Percentiles rank a stretch among this genome's conserved stretches.
phyloP scores from a whole-genome alignment of 73 alveolate genomes.

The Tetrahymena malaccensis region DNA sequence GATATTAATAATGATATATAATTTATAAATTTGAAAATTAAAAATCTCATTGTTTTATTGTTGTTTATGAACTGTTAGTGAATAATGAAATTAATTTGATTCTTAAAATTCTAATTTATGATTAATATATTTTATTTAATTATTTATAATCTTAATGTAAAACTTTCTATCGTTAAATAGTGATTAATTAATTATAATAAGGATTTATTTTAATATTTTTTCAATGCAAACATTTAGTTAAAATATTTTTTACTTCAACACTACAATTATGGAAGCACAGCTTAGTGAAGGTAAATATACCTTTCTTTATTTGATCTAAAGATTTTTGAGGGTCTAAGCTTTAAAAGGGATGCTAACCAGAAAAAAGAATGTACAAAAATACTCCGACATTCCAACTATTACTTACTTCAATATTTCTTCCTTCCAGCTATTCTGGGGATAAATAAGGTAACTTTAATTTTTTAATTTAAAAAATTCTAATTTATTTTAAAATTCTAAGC shows the following conservation, averaged over 20 bases:
- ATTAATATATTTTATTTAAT: too few species aligned
- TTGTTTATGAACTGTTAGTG: too few species aligned
- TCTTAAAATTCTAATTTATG: too few species aligned
- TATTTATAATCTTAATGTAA: too few species aligned
- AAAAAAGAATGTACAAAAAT: background rate
- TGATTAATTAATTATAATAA: too few species aligned
- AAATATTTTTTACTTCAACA: background rate
- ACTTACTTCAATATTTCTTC: background rate
- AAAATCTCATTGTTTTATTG: too few species aligned
- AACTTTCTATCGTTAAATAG: too few species aligned
- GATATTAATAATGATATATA: too few species aligned
- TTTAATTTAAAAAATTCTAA: background rate
- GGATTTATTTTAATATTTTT: too few species aligned
- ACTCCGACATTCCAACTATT: background rate
- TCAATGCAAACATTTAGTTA: too few species aligned
- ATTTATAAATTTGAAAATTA: too few species aligned
- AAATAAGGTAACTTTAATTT: background rate
- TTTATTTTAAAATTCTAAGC: background rate
- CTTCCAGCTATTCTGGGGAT: background rate
- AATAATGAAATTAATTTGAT: too few species aligned
- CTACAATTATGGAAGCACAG: background rate
- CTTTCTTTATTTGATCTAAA: background rate
- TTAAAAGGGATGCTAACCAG: background rate
- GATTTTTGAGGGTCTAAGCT: background rate
- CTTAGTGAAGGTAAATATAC: background rate